Base-by-base conservation (phyloP, 2,329 filamentous ascomycete genomes). In the Microcyclosporella mali region DNA sequence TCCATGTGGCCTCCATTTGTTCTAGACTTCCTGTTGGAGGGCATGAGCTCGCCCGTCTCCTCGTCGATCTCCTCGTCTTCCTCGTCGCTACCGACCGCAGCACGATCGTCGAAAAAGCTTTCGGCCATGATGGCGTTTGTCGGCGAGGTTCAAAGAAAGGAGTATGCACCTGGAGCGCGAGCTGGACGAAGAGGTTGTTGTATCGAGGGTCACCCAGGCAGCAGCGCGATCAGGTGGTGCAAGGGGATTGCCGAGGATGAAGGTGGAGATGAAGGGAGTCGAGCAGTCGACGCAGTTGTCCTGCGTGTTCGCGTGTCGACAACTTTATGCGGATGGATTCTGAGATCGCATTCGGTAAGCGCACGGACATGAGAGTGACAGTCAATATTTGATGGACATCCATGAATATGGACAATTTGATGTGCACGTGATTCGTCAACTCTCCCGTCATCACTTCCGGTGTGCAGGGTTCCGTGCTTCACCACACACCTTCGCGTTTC, bases 11-110 rank as follows among this genome's bases (percentile, higher is more conserved):
- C 44, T 36, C 65, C 68, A 35, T 62, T 58, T 56, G 56, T 43
- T 60, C 71, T 70, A 40, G 66, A 46, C 27, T 52, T 36, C 11
- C 45, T 40, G 17, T 34, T 54, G 34, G 43, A 45, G 7, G 40
- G 35, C 11, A 68, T 70, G 35, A 70, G 65, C 56, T 84, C 77
- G 40, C 80, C 84, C 18, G 76, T 81, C 49, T 87, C 85, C 53
- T 89, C 87, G 56, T 88, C 84, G 49, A 84, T 87, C 58, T 85
- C 87, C 49, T 94, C 88, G 47, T 94, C 88, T 49, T 81, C 78
- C 53, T 90, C 86, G 44, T 92, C 86, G 18, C 82, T 82, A 61
- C 89, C 89, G 47, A 95, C 72, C 66, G 94, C 82, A 56, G 90
- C 92, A 70, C 88, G 83, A 52, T 81, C 82, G 56, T 90, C 82